Base-by-base conservation (phyloP, 108 stramenopile species). In the Pseudonitzschia multiseries region DNA sequence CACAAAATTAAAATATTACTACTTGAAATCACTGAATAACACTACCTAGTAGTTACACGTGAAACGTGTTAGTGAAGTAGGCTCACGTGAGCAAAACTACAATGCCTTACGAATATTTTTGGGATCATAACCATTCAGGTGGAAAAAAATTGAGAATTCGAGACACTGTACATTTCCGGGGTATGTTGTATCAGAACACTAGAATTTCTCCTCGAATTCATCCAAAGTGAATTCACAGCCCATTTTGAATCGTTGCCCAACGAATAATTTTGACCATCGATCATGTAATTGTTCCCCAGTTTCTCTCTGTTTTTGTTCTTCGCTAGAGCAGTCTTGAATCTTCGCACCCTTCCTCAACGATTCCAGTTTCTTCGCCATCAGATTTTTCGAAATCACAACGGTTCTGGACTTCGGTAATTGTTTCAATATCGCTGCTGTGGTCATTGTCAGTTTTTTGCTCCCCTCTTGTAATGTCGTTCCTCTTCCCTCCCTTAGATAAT, bases 211-310 rank as follows among this genome's bases (percentile, higher is more conserved):
- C 22, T 48, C 44, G 36, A 67, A 67, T 28, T 67, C 22, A 22
- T 67, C 66, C 21, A 67, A 22, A 50, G 66, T 31, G 28, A 67
- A 67, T 50, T 67, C 66, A 29, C 12, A 12, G 0, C 66, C 66
- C 44, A 67, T 48, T 48, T 50, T 15, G 46, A 48, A 67, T 22
- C 22, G 4, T 21, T 44, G 66, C 44, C 66, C 66, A 48, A 67
- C 24, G 43, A 67, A 67, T 29, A 67, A 22, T 14, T 67, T 44
- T 41, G 66, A 46, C 66, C 66, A 67, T 50, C 46, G 43, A 67
- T 67, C 66, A 48, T 21, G 61, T 40, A 33, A 28, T 33, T 14
- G 32, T 33, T 62, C 61, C 10, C 0, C 54, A 56, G 10, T 22
- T 26, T 62, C 18, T 33, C 33, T 36, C 14, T 48, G 46, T 40